Percentiles rank a stretch among this genome's conserved stretches.
These are phyloP conservation scores for Yamadazyma nakazawae DNA, from an alignment of 805 yeast genomes.

Conservation along the genomic window DNA sequence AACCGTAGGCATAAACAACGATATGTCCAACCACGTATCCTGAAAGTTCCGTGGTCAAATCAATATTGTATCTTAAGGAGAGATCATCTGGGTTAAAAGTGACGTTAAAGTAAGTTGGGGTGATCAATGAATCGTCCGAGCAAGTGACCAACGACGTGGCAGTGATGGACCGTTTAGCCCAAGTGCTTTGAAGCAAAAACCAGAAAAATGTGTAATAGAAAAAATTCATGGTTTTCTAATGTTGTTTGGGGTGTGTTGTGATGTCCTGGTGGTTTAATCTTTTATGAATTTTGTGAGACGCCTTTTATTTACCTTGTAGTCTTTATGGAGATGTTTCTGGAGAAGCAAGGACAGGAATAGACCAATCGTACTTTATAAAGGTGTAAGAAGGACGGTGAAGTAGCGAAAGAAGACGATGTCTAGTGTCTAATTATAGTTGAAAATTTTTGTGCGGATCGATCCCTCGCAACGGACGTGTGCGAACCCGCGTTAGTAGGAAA, in stretches of 20 bases:
- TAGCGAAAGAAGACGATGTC: neutral
- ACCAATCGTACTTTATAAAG: neutral
- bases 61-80: conserved; percentile 65
- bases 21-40: conserved; percentile 68
- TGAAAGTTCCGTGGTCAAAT: conserved; percentile 63
- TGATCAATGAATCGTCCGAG: conserved; percentile 69
- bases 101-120: conserved; percentile 74
- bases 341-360: neutral
- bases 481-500: neutral
- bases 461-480: neutral
- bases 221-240: neutral
- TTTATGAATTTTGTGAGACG: too few species aligned
- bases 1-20: conserved; percentile 83
- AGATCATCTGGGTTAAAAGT: conserved; percentile 68
- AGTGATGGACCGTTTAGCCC: conserved; percentile 25
- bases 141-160: conserved; percentile 87
- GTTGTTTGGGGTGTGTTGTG: neutral
- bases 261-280: neutral
- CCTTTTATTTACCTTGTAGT: too few species aligned
- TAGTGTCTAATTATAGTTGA: neutral
- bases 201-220: neutral
- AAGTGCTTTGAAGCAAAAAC: neutral
- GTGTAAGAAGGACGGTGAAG: neutral
- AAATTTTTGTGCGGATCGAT: neutral
- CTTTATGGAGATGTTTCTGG: neutral